Evolutionary conservation across 2,329 filamentous ascomycete genomes (phyloP).

Genomic region (Immersiporthe knoxdaviesiana): DNA sequence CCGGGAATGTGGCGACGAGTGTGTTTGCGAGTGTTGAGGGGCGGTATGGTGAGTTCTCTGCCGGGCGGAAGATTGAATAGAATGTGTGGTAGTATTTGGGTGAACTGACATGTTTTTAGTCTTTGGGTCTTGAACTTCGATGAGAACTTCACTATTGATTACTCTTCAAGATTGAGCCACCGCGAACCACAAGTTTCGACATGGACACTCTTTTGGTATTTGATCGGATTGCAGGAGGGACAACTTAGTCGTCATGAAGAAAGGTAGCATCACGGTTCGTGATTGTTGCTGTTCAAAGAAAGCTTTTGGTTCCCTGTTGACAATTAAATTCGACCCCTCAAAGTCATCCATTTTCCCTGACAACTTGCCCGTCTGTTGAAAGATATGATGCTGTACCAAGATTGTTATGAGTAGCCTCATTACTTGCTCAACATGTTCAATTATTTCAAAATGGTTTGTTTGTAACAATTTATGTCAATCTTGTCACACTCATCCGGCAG

Average conservation of each 20-base stretch:
- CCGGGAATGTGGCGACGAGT: not conserved
- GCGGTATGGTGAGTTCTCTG: not conserved
- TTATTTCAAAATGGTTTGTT: not conserved
- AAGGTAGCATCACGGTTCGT: too few species aligned
- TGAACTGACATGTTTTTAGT: not conserved
- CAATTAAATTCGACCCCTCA: too few species aligned
- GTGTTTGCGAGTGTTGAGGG: not conserved
- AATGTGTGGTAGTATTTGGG: not conserved
- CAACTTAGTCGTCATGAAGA: too few species aligned
- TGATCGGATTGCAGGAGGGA: not conserved
- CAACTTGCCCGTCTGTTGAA: too few species aligned
- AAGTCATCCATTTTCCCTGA: too few species aligned
- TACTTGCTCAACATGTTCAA: not conserved
- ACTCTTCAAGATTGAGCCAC: not conserved
- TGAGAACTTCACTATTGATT: not conserved
- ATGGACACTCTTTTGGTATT: not conserved
- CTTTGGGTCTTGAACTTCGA: not conserved
- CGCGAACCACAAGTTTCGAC: not conserved
- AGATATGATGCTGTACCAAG: too few species aligned
- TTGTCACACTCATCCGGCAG: not conserved
- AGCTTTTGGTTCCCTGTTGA: too few species aligned
- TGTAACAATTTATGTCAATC: not conserved
- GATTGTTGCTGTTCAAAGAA: too few species aligned
- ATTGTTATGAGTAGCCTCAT: not conserved
- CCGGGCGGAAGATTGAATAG: not conserved